These are phyloP conservation scores for Eimeria zaria DNA, from an alignment of 169 alveolate species.

Conservation along the genomic window DNA sequence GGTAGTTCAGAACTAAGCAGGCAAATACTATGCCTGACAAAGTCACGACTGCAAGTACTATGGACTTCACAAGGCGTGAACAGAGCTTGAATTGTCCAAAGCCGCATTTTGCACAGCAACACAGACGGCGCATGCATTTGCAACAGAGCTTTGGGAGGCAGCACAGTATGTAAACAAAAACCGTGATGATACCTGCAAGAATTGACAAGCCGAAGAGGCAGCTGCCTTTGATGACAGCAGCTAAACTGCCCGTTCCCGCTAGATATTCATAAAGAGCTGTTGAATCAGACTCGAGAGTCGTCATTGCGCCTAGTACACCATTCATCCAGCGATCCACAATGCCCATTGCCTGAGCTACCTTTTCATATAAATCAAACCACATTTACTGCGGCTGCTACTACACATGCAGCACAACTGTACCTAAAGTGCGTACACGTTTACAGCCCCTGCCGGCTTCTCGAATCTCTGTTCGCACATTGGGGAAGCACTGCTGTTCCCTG, in stretches of 20 bases:
- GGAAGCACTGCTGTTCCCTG: conserved; percentile 16
- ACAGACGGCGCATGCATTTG: conserved; percentile 48
- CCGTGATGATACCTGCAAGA: conserved; percentile 46
- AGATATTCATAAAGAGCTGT: conserved; percentile 46
- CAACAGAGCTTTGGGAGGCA: conserved; percentile 66
- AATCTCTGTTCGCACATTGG: neutral
- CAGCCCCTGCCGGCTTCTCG: neutral
- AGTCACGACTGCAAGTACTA: conserved; percentile 1
- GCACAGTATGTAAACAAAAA: conserved; percentile 24
- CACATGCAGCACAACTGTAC: neutral
- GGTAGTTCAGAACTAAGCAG: conserved; percentile 27
- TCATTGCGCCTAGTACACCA: conserved; percentile 41
- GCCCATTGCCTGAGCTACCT: conserved; percentile 29
- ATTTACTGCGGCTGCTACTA: neutral
- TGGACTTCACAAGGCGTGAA: conserved; percentile 31
- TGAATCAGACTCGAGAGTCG: conserved; percentile 59
- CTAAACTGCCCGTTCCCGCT: conserved; percentile 22
- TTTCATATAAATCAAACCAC: conserved; percentile 3
- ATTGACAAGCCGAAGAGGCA: conserved; percentile 45
- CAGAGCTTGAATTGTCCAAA: neutral
- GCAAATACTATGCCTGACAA: conserved; percentile 35
- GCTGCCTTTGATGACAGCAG: conserved; percentile 43
- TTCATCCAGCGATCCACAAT: conserved; percentile 55
- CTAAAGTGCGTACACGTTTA: neutral
- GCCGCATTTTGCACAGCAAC: conserved; percentile 63